Base-by-base conservation (phyloP, 495 filamentous ascomycete species). In the Beverwykella pulmonaria region DNA sequence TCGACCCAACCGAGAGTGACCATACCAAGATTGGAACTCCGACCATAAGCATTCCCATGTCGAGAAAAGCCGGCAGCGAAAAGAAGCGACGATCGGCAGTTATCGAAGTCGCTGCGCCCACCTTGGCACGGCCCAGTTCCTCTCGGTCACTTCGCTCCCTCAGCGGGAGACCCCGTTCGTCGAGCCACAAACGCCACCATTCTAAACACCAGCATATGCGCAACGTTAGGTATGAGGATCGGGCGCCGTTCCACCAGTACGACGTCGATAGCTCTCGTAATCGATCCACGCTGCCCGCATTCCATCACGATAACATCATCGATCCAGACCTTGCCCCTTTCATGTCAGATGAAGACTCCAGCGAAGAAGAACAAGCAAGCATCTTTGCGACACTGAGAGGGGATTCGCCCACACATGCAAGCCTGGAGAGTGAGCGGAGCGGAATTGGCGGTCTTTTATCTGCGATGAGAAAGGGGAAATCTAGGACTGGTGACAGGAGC, bases 291-390 rank as follows among this genome's bases (percentile, higher is more conserved):
- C 82, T 97, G 8, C 88, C 93, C 34, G 92, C 93, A 27, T 98
- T 98, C 70, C 95, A 98, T 72, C 92, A 92, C 69, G 95, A 99
- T 73, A 97, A 91, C 71, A 96, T 99, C 68, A 98, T 98, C 73
- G 95, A 99, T 71, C 93, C 95, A 2, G 95, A 98, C 71, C 80
- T 98, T 17, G 93, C 92, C 1, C 91, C 92, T 27, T 98, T 93
- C 78, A 88, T 98, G 81, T 98, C 94, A 19, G 95, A 99, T 75
- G 90, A 92, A 70, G 92, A 88, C 22, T 93, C 91, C 1, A 97
- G 90, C 71, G 94, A 88, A 19, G 93, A 96, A 69, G 92, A 98
- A 57, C 91, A 94, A 72, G 86, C 92, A 77, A 93, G 88, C 75
- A 88, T 98, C 19, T 86, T 94, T 72, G 84, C 90, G 26, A 88